These are phyloP conservation scores for Bipolaris bicolor DNA, from an alignment of 2,329 filamentous ascomycete species.

Conservation along the genomic window DNA sequence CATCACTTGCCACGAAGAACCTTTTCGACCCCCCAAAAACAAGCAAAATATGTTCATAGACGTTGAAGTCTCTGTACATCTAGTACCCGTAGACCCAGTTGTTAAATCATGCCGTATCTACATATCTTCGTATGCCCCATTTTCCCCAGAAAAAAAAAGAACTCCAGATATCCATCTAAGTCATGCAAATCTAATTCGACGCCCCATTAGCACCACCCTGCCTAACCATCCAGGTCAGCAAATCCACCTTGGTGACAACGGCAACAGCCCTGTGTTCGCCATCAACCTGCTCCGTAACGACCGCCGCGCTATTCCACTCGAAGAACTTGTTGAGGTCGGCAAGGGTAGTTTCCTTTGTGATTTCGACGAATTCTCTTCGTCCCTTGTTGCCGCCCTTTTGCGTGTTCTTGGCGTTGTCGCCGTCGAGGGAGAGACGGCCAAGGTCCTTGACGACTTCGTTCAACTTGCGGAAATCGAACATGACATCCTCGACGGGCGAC, in stretches of 20 bases:
- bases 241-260: slow-evolving; percentile 94
- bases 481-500: slow-evolving; percentile 81
- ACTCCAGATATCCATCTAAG: neutral
- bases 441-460: slow-evolving; percentile 87
- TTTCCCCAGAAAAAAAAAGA: neutral
- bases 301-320: slow-evolving; percentile 95
- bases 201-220: slow-evolving; percentile 22
- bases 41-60: neutral
- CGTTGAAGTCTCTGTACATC: slow-evolving; percentile 7
- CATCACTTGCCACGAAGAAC: neutral
- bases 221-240: slow-evolving; percentile 87
- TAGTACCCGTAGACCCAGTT: neutral
- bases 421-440: slow-evolving; percentile 48
- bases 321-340: slow-evolving; percentile 88
- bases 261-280: slow-evolving; percentile 77
- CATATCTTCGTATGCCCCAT: neutral
- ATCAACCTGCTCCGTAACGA: slow-evolving; percentile 79
- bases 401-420: slow-evolving; percentile 17
- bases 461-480: slow-evolving; percentile 93
- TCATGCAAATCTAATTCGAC: neutral
- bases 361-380: slow-evolving; percentile 80
- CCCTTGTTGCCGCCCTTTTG: slow-evolving; percentile 31
- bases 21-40: neutral
- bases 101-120: neutral
- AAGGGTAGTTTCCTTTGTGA: slow-evolving; percentile 87